Conservation (phyloP, 1,284 basidiomycete genomes). For the Ceratobasidium sp. region DNA sequence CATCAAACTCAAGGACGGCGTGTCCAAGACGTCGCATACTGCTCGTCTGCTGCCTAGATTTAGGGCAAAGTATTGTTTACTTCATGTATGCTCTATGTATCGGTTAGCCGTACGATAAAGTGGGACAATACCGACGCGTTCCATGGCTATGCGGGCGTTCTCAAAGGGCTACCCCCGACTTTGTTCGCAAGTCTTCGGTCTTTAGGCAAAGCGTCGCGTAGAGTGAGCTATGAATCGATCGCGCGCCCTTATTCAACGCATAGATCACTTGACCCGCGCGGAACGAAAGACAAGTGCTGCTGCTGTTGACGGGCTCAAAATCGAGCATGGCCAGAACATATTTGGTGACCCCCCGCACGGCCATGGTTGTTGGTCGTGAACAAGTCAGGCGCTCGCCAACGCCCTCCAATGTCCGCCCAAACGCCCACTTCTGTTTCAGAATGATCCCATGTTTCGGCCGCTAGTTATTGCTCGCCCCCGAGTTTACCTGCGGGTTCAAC, state of each 20-base stretch:
- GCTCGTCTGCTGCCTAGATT: slow-evolving; percentile 35
- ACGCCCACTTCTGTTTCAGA: background rate
- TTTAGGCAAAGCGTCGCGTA: background rate
- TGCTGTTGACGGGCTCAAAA: slow-evolving; percentile 78
- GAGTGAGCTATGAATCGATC: background rate
- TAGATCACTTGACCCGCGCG: slow-evolving; percentile 90
- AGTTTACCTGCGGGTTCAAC: background rate
- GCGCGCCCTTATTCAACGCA: slow-evolving; percentile 71
- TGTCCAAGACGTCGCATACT: slow-evolving; percentile 34
- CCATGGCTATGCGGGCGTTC: slow-evolving; percentile 29
- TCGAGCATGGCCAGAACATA: slow-evolving; percentile 90
- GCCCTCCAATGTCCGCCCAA: background rate
- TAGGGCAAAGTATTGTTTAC: too few relatives aligned
- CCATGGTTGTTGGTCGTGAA: slow-evolving; percentile 9
- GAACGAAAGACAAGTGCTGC: slow-evolving; percentile 89
- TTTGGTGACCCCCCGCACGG: slow-evolving; percentile 46
- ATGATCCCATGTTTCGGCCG: background rate
- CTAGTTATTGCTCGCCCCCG: background rate
- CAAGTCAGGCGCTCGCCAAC: background rate
- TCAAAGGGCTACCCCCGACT: slow-evolving; percentile 33
- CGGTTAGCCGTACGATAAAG: slow-evolving; percentile 11
- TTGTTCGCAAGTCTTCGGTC: too few relatives aligned
- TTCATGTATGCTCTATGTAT: slow-evolving; percentile 12
- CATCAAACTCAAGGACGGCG: slow-evolving; percentile 45
- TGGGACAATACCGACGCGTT: too few relatives aligned